Base-by-base conservation (phyloP, 2,329 filamentous ascomycete species). In the Elsinoe australis region DNA sequence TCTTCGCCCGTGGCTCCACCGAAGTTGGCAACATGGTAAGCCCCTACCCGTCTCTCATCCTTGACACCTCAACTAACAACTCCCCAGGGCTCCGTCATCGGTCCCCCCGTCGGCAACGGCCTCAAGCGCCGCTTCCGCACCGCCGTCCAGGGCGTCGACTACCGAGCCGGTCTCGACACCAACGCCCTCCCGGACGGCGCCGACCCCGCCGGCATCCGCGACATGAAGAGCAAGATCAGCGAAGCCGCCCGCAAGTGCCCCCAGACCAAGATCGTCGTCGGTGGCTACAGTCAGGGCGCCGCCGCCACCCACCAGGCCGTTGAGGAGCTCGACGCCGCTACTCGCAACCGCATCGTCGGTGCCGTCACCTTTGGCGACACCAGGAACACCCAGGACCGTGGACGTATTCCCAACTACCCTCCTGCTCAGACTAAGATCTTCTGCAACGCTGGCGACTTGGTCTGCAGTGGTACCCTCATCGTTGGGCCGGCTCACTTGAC, bases 1-100 rank as follows among this genome's bases (percentile, higher is more conserved):
- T 48, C 33, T 48, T 48, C 33, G 45, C 45, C 14, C 45, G 45
- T 31, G 45, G 45, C 5, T 77, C 74, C 5, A 70, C 67, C 5
- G 72, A 78, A 56, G 22, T 52, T 0, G 74, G 73, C 21, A 78
- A 76, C 53, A 71, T 78, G 32, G 45, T 48, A 31, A 17, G 45
- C 36, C 4, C 3, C 3, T 14, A n/a, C 26, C 7, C 5, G 21
- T 18, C 3, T 10, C 6, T 12, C 15, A 19, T 7, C 14, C 12
- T 18, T 9, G 3, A 32, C 2, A 8, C 10, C 24, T 4, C 2
- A 1, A 5, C 45, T 48, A 18, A 48, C 10, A 1, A 3, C n/a
- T 22, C 5, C 3, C 7, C 14, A 48, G 45, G 45, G 45, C 21
- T 12, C 10, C 22, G 15, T 38, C 21, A 39, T 48, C 17, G 45